Conservation (phyloP, 192 early-diverging fungal species). For the Podila verticillata region DNA sequence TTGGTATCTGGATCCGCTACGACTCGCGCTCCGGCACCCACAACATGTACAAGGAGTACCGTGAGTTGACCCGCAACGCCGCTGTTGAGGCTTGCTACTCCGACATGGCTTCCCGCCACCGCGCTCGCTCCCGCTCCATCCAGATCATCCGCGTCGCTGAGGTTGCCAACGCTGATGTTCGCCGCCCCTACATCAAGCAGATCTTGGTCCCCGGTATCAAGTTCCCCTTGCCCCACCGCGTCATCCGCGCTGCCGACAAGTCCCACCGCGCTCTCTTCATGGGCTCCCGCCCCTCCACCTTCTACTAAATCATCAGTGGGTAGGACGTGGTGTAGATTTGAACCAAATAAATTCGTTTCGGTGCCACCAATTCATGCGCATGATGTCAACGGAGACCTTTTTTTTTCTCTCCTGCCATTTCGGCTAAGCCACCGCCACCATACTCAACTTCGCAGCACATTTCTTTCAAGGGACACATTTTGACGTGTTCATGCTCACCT, state of each 20-base stretch:
- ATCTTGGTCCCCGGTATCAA: conserved; percentile 87
- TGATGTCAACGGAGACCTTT: background rate
- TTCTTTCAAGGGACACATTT: too few species aligned
- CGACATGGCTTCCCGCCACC: conserved; percentile 95
- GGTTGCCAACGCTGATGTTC: conserved; percentile 84
- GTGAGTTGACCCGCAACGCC: conserved; percentile 87
- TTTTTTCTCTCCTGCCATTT: background rate
- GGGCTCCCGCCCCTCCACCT: conserved; percentile 94
- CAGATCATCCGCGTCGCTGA: conserved; percentile 99
- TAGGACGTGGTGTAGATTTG: too few species aligned
- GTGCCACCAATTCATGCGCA: too few species aligned
- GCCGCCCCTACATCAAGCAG: conserved; percentile 98
- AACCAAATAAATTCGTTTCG: too few species aligned
- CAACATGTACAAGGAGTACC: conserved; percentile 99
- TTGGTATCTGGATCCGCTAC: conserved; percentile 99
- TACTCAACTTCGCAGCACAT: too few species aligned
- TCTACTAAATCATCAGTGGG: conserved; percentile 67
- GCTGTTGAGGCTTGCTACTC: conserved; percentile 39
- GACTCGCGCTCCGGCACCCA: conserved; percentile 99
- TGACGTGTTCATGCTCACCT: too few species aligned
- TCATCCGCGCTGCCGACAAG: conserved; percentile 85
- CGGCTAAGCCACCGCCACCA: background rate
- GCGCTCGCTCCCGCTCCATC: conserved; percentile 93
- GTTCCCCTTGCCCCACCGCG: conserved; percentile 99
- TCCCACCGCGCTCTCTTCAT: conserved; percentile 84